Evolutionary conservation across 208 protist genomes (phyloP), one percentile per base, ranked within the genome.

Genomic region (Wallacemonas rigidus): DNA sequence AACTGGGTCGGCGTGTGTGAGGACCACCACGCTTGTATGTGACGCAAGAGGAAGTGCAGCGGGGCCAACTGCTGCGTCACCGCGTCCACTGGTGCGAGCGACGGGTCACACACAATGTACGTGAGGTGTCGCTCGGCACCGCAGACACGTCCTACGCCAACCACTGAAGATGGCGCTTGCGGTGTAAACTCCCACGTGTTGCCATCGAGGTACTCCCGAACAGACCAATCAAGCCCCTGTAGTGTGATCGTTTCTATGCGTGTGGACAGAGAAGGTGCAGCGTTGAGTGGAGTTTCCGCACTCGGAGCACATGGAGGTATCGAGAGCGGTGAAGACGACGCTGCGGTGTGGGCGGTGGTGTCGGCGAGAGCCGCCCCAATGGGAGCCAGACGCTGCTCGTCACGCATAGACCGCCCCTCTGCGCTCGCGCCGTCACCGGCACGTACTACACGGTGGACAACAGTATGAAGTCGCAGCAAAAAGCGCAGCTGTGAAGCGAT

Each of bases 1-100:
- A 26, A 26, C 26, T 26, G 26, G 45, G 45, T 6, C 12, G 45
- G 8, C 45, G 5, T n/a, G 14, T 57, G 53, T 57, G 17, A 12
- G 57, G 36, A 5, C 60, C 60, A 65, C 60, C 60, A 65, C 4
- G 60, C 60, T 9, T 51, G n/a, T 11, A 65, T 51, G 43, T 65
- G 60, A 3, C 17, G 43, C 4, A 65, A 41, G n/a, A 65, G 17
- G 39, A 51, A 65, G 26, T 65, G 60, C 3, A 65, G 60, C 8
- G 60, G 60, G 11, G 60, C 60, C 14, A 65, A 3, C 36, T 15
- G 15, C 11, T 50, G 60, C 5, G 5, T 0, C 38, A 48, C n/a
- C 11, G 9, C n/a, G 15, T 51, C 5, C 60, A 48, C 15, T 0
- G 60, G 8, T 6, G 7, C 60, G 12, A 45, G 6, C 0, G 5